Base-by-base conservation (phyloP, 345 rosid species). In the Boechera divaricarpa region DNA sequence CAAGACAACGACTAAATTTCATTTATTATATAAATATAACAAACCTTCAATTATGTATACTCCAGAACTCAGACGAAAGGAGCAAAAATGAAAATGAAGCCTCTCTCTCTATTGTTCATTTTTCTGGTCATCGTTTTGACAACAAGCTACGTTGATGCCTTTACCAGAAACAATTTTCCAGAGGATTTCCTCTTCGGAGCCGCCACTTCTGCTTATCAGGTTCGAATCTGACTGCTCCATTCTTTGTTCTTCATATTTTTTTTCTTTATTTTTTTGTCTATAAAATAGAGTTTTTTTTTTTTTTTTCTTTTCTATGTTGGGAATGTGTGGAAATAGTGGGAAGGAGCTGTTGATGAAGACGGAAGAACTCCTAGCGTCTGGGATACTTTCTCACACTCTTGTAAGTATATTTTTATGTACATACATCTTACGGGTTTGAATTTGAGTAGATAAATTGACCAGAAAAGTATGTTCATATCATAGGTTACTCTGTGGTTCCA, bases 331-430 rank as follows among this genome's bases (percentile, higher is more conserved):
- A 36, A 4, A 52, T 53, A 81, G 84, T 78, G 80, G 70, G 96
- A 88, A 83, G 96, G 96, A 48, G 96, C 90, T 5, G 88, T 83
- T 45, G 28, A 63, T 47, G 83, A 86, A 77, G 96, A 87, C 24
- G 96, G 93, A 39, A 86, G 90, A 68, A 82, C 83, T 44, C 83
- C 88, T 0, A 86, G 91, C 53, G 70, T 91, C 29, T 91, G 91
- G 91, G 91, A 89, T 32, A 79, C 89, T 18, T 89, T 83, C 78
- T 44, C 84, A n/a, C 86, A 83, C 15, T 76, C 79, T 29, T 45
- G 92, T 87, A 73, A 6, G 72, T 45, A 5, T 36, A 33, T 58
- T 38, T 38, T 44, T 11, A 47, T 47, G 21, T 5, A 7, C 39
- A 36, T 36, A 35, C 7, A 36, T 36, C 10, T 36, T 36, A 38